phyloP scores from a whole-genome alignment of 192 early-diverging fungal species.

The Physocladia obscura region DNA sequence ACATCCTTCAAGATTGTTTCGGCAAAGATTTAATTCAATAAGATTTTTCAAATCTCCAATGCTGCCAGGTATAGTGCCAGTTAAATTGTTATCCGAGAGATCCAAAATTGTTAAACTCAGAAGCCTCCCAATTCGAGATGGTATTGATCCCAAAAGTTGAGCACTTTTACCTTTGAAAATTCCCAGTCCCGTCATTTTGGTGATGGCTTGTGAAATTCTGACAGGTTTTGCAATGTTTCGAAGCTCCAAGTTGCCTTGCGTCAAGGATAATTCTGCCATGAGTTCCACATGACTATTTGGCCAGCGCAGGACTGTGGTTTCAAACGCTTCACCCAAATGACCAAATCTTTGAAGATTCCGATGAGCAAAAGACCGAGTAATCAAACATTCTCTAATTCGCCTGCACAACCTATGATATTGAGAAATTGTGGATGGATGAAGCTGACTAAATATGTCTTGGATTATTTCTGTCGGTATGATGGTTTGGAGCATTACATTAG shows the following conservation, averaged over 20 bases:
- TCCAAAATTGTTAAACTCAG: not conserved
- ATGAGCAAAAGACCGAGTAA: not conserved
- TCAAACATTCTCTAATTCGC: not conserved
- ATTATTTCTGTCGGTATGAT: not conserved
- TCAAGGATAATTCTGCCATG: not conserved
- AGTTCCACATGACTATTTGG: not conserved
- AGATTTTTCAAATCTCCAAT: conserved; percentile 7
- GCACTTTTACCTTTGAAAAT: not conserved
- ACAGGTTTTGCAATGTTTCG: not conserved
- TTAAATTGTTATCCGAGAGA: not conserved
- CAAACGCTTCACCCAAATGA: not conserved
- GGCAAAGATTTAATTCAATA: not conserved
- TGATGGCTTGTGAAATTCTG: not conserved
- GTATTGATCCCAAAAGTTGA: not conserved
- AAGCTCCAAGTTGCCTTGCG: not conserved
- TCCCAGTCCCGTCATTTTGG: not conserved
- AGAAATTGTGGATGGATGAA: not conserved
- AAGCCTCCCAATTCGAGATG: not conserved
- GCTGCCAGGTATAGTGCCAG: not conserved
- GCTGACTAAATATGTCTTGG: not conserved
- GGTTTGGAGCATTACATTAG: not conserved
- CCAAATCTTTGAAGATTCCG: not conserved
- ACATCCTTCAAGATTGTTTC: not conserved
- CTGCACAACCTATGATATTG: not conserved
- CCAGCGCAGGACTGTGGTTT: not conserved